Conservation (phyloP, 257 asterid species). For the Mitragyna speciosa region DNA sequence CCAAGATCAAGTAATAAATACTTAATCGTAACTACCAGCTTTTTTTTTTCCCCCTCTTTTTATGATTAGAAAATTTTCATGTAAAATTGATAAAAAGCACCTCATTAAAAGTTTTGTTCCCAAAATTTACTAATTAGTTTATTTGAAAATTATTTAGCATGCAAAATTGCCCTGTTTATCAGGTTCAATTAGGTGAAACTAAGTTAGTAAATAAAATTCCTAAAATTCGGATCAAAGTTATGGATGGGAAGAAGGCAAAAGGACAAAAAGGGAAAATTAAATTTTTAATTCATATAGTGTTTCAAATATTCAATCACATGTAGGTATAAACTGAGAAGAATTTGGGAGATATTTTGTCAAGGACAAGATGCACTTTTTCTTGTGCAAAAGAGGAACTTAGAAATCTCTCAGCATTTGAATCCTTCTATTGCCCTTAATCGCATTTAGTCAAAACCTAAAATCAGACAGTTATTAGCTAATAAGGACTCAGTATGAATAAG, state of each 20-base stretch:
- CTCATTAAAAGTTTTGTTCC: neutral
- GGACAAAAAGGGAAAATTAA: neutral
- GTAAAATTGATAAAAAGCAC: neutral
- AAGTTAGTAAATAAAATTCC: neutral
- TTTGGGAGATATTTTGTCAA: neutral
- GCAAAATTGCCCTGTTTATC: neutral
- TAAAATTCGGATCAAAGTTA: neutral
- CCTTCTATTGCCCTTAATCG: neutral
- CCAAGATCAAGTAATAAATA: neutral
- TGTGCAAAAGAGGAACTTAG: neutral
- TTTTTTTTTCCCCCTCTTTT: neutral
- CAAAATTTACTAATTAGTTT: neutral
- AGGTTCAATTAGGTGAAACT: neutral
- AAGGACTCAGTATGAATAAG: neutral
- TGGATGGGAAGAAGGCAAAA: neutral
- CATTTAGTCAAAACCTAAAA: neutral
- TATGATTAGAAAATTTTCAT: neutral
- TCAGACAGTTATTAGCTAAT: neutral
- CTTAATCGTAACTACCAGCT: neutral
- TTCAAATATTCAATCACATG: neutral
- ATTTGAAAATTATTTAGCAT: neutral
- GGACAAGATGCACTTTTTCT: neutral
- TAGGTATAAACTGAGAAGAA: neutral
- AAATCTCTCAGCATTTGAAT: neutral
- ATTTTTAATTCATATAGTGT: neutral